These are phyloP conservation scores for Aspergillus costaricaensis DNA, from an alignment of 2,329 filamentous ascomycete genomes.

Conservation along the genomic window DNA sequence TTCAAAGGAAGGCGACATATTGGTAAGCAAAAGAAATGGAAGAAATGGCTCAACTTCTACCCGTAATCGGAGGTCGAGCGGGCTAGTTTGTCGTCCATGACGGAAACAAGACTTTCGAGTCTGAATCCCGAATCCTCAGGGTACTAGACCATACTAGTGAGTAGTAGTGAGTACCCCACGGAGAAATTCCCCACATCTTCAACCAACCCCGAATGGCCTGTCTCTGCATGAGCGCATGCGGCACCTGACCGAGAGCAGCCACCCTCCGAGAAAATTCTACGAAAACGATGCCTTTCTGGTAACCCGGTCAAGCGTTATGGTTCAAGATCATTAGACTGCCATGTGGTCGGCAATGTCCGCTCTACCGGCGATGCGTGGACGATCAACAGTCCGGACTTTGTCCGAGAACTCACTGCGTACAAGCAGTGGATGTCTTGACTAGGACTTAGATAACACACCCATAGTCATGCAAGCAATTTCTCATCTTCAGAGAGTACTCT, in stretches of 20 bases:
- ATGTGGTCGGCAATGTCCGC: neutral
- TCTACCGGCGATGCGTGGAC: neutral
- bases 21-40: neutral
- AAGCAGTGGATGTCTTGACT: neutral
- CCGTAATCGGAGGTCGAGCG: neutral
- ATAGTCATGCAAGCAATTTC: neutral
- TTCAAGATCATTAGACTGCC: neutral
- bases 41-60: neutral
- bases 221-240: neutral
- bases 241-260: neutral
- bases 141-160: too few species aligned
- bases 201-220: neutral
- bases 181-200: slow-evolving; percentile 9
- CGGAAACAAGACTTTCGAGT: neutral
- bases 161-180: neutral
- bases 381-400: neutral
- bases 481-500: neutral
- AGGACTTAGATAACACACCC: neutral
- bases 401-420: neutral
- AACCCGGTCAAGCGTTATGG: neutral
- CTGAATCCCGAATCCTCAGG: neutral
- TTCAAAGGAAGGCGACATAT: too few species aligned
- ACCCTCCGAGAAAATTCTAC: neutral
- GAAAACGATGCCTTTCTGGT: neutral
- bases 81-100: neutral